Conservation (phyloP, 345 rosid species). For the Physaria fendleri region DNA sequence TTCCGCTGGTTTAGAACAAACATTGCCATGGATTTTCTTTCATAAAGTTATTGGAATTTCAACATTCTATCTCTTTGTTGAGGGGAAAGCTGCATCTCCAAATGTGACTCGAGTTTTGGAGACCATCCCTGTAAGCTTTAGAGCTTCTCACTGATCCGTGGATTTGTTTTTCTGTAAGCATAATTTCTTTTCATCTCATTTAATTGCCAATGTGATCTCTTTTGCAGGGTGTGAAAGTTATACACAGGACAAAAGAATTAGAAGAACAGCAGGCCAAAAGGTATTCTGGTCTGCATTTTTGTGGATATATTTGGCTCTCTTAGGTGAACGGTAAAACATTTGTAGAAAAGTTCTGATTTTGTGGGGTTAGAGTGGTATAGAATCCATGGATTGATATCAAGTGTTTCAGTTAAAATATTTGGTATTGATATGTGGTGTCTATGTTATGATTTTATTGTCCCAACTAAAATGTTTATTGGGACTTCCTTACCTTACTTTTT, state of each 20-base stretch:
- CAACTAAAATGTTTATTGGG: background rate
- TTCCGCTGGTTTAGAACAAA: constrained; percentile 90
- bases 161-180: background rate
- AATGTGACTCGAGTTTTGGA: constrained; percentile 66
- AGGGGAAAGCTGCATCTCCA: constrained; percentile 84
- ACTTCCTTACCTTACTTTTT: background rate
- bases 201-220: no score
- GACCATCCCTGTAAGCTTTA: constrained; percentile 47
- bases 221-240: constrained; percentile 73
- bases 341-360: background rate
- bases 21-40: constrained; percentile 77
- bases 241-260: constrained; percentile 71
- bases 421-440: background rate
- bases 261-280: constrained; percentile 89
- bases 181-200: no score
- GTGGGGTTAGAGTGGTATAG: background rate
- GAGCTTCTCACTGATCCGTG: constrained; percentile 1
- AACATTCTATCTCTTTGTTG: constrained; percentile 77
- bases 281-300: constrained; percentile 27
- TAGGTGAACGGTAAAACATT: background rate
- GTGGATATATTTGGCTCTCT: background rate
- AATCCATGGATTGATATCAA: background rate
- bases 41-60: constrained; percentile 94
- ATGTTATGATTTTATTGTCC: background rate
- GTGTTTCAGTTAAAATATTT: background rate